Evolutionary conservation across 169 alveolate genomes (phyloP).

Genomic region (Eimeria sp.): DNA sequence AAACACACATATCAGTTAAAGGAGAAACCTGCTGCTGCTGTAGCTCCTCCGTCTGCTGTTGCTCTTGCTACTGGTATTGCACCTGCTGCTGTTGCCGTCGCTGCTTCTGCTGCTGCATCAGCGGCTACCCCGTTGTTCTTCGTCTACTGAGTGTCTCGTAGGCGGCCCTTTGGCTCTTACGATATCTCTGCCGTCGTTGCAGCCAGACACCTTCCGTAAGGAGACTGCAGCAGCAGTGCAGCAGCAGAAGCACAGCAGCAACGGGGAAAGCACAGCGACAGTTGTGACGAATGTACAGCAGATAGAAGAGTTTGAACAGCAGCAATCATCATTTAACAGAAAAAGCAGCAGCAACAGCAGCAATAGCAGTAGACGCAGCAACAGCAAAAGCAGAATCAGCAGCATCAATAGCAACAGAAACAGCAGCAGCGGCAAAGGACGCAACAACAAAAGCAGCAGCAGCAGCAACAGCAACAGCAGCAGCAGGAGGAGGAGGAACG

Average conservation of each 20-base stretch:
- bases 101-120: neutral
- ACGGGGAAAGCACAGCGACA: neutral
- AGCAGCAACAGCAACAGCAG: neutral
- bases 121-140: neutral
- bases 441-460: neutral
- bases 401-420: no score
- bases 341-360: neutral
- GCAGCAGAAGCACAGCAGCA: no score
- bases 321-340: neutral
- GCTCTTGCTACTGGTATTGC: no score
- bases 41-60: no score
- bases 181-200: slow-evolving; percentile 23
- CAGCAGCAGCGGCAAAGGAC: no score
- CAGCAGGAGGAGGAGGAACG: neutral
- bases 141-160: neutral
- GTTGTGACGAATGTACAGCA: neutral
- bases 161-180: neutral
- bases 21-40: neutral
- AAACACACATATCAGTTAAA: neutral
- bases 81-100: neutral
- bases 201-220: neutral
- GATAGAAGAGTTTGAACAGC: neutral
- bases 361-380: no score
- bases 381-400: no score
- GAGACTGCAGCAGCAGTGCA: slow-evolving; percentile 26